Evolutionary conservation across 768 basidiomycete species (phyloP).

Genomic region (Phanerochaete carnosa): DNA sequence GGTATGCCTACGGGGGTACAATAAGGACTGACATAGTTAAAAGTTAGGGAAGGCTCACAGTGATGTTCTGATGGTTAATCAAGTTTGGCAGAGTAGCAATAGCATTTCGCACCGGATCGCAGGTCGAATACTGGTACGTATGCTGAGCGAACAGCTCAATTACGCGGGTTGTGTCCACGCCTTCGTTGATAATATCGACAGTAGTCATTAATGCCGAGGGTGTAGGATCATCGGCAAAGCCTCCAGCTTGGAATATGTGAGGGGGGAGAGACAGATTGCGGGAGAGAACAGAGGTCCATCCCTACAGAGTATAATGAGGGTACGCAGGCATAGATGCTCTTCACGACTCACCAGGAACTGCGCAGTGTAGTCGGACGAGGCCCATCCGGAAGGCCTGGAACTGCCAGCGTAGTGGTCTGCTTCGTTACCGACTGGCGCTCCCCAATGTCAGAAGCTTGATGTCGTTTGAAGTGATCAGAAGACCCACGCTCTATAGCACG

Average conservation of each 20-base stretch:
- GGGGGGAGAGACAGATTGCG: conserved; percentile 16
- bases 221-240: conserved; percentile 25
- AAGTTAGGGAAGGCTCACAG: conserved; percentile 13
- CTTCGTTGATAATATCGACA: conserved; percentile 24
- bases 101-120: conserved; percentile 27
- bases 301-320: conserved; percentile 3
- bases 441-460: neutral
- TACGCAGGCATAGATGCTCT: neutral
- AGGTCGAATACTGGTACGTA: conserved; percentile 34
- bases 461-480: too few species aligned
- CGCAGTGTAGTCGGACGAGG: conserved; percentile 21
- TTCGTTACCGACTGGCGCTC: conserved; percentile 20
- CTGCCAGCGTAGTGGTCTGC: conserved; percentile 25
- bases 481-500: conserved; percentile 25
- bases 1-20: conserved; percentile 21
- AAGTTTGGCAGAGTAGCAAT: conserved; percentile 29
- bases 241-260: conserved; percentile 21
- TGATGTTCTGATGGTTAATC: conserved; percentile 32
- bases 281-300: conserved; percentile 23
- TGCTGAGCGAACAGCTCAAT: conserved; percentile 30
- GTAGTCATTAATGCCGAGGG: conserved; percentile 24
- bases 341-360: conserved; percentile 16
- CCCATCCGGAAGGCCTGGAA: conserved; percentile 18
- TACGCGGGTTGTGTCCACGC: conserved; percentile 18
- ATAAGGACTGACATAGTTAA: neutral